phyloP scores from a whole-genome alignment of 2,329 filamentous ascomycete genomes.

The Monosporascus ibericus region DNA sequence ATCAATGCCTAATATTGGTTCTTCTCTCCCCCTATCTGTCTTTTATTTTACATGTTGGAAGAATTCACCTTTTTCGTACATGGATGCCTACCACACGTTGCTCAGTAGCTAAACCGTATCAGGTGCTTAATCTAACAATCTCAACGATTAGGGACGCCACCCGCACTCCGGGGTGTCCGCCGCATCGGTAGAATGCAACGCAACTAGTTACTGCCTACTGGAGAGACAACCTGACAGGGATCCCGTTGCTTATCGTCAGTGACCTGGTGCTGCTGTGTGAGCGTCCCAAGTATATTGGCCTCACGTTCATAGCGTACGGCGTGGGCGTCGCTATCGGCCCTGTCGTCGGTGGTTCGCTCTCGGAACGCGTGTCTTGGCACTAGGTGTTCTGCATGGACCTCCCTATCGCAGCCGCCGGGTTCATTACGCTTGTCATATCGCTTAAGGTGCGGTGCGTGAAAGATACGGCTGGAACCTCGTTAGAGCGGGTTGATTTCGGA shows the following conservation, averaged over 20 bases:
- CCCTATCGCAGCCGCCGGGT: constrained; percentile 18
- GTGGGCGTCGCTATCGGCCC: constrained; percentile 29
- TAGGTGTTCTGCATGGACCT: constrained; percentile 31
- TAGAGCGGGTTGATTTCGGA: constrained; percentile 25
- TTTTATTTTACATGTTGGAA: too few species aligned
- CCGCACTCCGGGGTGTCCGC: too few species aligned
- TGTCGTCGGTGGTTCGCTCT: constrained; percentile 25
- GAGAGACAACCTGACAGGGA: too few species aligned
- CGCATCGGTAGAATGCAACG: too few species aligned
- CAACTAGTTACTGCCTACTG: too few species aligned
- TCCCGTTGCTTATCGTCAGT: constrained; percentile 22
- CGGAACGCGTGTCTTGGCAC: constrained; percentile 30
- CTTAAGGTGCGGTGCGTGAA: constrained; percentile 11
- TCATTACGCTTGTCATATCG: constrained; percentile 18
- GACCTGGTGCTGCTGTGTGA: constrained; percentile 44
- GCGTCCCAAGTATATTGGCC: constrained; percentile 35
- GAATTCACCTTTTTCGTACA: too few species aligned
- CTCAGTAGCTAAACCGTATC: too few species aligned
- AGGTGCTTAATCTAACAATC: too few species aligned
- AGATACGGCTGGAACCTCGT: constrained; percentile 1
- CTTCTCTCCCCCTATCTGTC: too few species aligned
- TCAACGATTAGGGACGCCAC: too few species aligned
- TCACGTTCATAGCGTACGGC: constrained; percentile 27
- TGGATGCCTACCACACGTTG: too few species aligned
- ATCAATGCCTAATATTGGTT: too few species aligned